Base-by-base conservation (phyloP, 805 yeast genomes). In the Lipomyces spencermartinsiae region DNA sequence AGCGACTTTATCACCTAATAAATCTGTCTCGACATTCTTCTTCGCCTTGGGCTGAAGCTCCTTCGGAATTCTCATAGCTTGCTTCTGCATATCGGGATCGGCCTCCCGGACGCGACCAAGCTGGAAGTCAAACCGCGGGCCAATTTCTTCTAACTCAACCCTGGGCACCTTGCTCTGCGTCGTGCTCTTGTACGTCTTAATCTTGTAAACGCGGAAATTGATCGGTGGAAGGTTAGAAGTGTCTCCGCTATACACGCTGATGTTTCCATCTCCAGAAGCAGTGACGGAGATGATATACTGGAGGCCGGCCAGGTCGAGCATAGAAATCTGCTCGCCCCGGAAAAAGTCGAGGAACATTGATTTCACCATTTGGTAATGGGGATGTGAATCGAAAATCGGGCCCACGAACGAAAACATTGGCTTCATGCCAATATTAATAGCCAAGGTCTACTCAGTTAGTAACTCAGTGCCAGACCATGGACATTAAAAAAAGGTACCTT, bases 391-490 rank as follows among this genome's bases (percentile, higher is more conserved):
- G 75, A 95, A 95, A 9, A 90, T 90, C 29, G 95, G 88, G 57
- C 99, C 98, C 78, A 92, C 92, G 83, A 95, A 95, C 2, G 90
- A 84, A 79, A 95, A 90, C 93, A 95, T 87, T 68, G 99, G 99
- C 78, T 92, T 93, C 77, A 94, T 83, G 35, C 99, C 99, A 51
- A 94, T 83, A 56, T 89, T 86, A 80, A 93, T 92, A 0, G 97
- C 92, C 9, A 62, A 34, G 29, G 49, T 63, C 58, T 53, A 31
- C 19, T 9, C 34, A 31, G 14, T 25, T 31, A 53, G 56, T n/a
- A 8, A n/a, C 12, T 22, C n/a, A 46, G 25, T 33, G 59, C 22
- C 6, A 54, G 1, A 35, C 12, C 16, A 22, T 2, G 14, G 22
- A 19, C n/a, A 59, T 4, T 10, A 43, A 16, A 1, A 12, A 53